phyloP scores from a whole-genome alignment of 176 grass and related monocot genomes.

The Juncus inflexus region DNA sequence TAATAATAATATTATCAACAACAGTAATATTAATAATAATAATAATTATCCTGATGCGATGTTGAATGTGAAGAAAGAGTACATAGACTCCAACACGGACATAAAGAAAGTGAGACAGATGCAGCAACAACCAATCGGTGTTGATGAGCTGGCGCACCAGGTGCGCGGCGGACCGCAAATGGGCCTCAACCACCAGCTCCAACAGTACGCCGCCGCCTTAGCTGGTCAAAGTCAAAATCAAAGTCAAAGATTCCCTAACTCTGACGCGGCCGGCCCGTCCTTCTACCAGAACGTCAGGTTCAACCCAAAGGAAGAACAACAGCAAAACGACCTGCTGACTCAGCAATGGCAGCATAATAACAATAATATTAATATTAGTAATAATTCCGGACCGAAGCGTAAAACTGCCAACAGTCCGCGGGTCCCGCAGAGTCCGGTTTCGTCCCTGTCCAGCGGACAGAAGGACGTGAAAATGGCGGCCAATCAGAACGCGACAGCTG shows the following conservation, averaged over 20 bases:
- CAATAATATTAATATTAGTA: too few species aligned
- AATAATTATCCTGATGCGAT: constrained; percentile 18
- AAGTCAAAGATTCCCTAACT: constrained; percentile 54
- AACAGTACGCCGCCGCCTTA: constrained; percentile 65
- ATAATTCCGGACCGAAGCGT: constrained; percentile 52
- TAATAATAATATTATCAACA: too few species aligned
- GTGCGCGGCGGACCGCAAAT: constrained; percentile 45
- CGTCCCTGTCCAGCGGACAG: constrained; percentile 84
- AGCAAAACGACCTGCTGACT: constrained; percentile 42
- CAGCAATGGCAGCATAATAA: constrained; percentile 41
- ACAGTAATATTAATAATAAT: too few species aligned
- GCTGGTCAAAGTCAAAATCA: constrained; percentile 53
- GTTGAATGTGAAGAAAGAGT: constrained; percentile 72
- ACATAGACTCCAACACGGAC: constrained; percentile 53
- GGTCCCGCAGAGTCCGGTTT: constrained; percentile 82
- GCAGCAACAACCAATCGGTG: constrained; percentile 22
- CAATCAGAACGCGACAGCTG: constrained; percentile 57
- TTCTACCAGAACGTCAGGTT: constrained; percentile 45
- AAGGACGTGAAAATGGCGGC: constrained; percentile 75
- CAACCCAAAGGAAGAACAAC: constrained; percentile 63
- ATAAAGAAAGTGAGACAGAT: constrained; percentile 69
- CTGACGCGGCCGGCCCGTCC: constrained; percentile 54
- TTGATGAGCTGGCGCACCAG: constrained; percentile 61
- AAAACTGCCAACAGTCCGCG: constrained; percentile 50
- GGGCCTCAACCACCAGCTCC: constrained; percentile 53